These are phyloP conservation scores for Russula earlei DNA, from an alignment of 768 basidiomycete genomes.

Conservation along the genomic window DNA sequence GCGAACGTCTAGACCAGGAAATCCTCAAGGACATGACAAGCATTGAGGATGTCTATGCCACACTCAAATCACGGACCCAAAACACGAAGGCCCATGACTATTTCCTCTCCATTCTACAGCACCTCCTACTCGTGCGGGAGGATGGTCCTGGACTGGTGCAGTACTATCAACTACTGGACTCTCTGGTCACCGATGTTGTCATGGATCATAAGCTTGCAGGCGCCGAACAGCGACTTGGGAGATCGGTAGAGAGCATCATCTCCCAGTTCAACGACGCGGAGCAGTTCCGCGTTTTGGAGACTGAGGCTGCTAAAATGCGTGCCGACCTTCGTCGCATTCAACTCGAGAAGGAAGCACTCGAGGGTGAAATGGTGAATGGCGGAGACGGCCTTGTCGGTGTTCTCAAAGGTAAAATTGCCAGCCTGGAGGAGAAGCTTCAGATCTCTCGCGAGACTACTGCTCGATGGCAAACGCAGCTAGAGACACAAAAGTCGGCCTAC, in stretches of 20 bases:
- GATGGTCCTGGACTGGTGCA: slow-evolving; percentile 78
- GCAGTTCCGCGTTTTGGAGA: slow-evolving; percentile 64
- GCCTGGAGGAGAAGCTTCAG: slow-evolving; percentile 67
- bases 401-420: slow-evolving; percentile 60
- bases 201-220: slow-evolving; percentile 84
- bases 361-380: slow-evolving; percentile 73
- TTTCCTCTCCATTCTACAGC: slow-evolving; percentile 90
- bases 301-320: slow-evolving; percentile 65
- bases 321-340: slow-evolving; percentile 54
- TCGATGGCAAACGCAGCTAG: slow-evolving; percentile 67
- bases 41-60: slow-evolving; percentile 81
- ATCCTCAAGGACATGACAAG: slow-evolving; percentile 69
- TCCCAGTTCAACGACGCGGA: slow-evolving; percentile 88
- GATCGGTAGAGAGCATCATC: slow-evolving; percentile 82
- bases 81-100: slow-evolving; percentile 74
- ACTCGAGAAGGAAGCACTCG: slow-evolving; percentile 73
- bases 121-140: slow-evolving; percentile 82
- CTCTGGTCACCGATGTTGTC: slow-evolving; percentile 82
- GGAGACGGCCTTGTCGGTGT: slow-evolving; percentile 77
- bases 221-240: slow-evolving; percentile 76
- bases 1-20: slow-evolving; percentile 66
- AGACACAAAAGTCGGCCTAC: slow-evolving; percentile 66
- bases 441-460: slow-evolving; percentile 73
- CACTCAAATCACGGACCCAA: slow-evolving; percentile 65
- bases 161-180: slow-evolving; percentile 87